phyloP scores from a whole-genome alignment of 306 rosid species.

The Alnus rubra region DNA sequence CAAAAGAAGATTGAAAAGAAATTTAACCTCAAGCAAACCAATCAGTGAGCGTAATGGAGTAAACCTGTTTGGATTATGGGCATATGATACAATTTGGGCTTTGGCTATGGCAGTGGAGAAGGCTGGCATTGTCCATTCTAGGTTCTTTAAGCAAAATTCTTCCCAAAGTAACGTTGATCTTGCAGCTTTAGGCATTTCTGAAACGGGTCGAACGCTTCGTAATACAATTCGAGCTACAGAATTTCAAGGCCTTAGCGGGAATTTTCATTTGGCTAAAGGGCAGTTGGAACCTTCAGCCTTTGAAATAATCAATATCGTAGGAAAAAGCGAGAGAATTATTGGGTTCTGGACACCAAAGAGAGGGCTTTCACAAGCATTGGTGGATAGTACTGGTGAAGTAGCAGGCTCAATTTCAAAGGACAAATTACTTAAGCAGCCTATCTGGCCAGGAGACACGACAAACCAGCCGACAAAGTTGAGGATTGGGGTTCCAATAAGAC shows the following conservation, averaged over 20 bases:
- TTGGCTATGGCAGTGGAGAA: constrained; percentile 30
- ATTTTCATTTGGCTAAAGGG: constrained; percentile 28
- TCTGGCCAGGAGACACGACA: constrained; percentile 45
- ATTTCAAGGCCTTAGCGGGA: constrained; percentile 32
- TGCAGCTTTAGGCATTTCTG: constrained; percentile 17
- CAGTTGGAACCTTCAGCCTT: constrained; percentile 28
- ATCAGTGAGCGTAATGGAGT: neutral
- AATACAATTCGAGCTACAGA: neutral
- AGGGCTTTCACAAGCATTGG: constrained; percentile 6
- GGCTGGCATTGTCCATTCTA: neutral
- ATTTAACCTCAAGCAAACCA: neutral
- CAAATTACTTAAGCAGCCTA: constrained; percentile 20
- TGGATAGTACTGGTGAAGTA: neutral
- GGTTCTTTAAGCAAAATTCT: neutral
- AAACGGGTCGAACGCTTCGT: constrained; percentile 16
- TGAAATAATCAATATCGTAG: constrained; percentile 36
- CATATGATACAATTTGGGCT: constrained; percentile 44
- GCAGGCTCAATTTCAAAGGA: neutral
- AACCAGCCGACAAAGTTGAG: constrained; percentile 26
- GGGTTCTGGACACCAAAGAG: constrained; percentile 31
- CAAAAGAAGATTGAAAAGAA: constrained; percentile 14
- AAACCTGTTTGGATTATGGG: constrained; percentile 37
- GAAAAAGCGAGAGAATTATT: constrained; percentile 26
- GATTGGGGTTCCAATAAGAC: constrained; percentile 37
- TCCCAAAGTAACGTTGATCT: constrained; percentile 5